Conservation (phyloP, 345 rosid species). For the Pistacia atlantica region DNA sequence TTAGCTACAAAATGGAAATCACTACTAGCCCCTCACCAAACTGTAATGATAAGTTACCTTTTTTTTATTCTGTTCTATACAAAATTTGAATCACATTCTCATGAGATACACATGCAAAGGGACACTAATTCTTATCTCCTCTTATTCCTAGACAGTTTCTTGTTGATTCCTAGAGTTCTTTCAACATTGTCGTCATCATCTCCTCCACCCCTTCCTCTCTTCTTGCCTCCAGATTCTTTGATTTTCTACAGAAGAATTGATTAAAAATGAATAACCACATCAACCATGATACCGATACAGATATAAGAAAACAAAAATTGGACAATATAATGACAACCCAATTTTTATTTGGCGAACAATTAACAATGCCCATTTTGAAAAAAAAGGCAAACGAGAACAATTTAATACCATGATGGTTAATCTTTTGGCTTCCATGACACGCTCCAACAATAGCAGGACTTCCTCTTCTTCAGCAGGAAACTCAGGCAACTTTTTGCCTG, state of each 20-base stretch:
- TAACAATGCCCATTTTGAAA: too few relatives aligned
- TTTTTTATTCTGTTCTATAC: background rate
- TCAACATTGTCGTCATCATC: conserved; percentile 61
- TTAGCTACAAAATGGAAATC: background rate
- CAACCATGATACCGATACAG: background rate
- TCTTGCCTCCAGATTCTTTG: conserved; percentile 54
- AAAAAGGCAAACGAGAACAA: too few relatives aligned
- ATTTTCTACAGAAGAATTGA: conserved; percentile 46
- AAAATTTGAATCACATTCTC: background rate
- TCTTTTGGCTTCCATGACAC: conserved; percentile 70
- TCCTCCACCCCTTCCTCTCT: conserved; percentile 48
- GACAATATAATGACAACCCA: too few relatives aligned
- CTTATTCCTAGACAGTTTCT: conserved; percentile 44
- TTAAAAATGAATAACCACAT: background rate
- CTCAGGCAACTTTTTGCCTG: conserved; percentile 78
- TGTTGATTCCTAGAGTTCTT: conserved; percentile 49
- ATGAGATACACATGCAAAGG: background rate
- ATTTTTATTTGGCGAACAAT: too few relatives aligned
- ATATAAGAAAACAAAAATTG: background rate
- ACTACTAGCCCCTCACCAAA: background rate
- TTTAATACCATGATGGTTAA: conserved; percentile 53
- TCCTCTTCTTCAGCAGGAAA: conserved; percentile 80
- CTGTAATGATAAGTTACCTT: background rate
- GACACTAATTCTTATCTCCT: conserved; percentile 17
- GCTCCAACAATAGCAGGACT: conserved; percentile 65